phyloP scores from a whole-genome alignment of 371 early-diverging fungal species.

The Blastocladiella emersonii region DNA sequence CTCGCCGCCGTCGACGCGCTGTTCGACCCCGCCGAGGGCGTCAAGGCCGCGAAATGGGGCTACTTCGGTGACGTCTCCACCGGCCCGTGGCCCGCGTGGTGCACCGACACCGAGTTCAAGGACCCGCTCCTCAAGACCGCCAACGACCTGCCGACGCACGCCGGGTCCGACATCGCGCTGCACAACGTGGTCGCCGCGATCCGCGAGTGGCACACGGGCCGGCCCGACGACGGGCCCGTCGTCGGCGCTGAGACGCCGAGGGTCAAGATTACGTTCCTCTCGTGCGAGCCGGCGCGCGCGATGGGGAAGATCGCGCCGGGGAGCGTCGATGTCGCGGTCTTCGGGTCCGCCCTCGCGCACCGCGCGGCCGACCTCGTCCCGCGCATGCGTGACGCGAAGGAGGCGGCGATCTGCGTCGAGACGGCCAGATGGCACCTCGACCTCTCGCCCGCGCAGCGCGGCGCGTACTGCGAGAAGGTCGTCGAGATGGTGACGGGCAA shows the following conservation, averaged over 20 bases:
- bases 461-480: slow-evolving; percentile 9
- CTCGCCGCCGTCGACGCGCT: slow-evolving; percentile 17
- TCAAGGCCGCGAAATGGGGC: slow-evolving; percentile 30
- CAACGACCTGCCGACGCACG: slow-evolving; percentile 16
- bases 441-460: slow-evolving; percentile 9
- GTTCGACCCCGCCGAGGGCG: neutral
- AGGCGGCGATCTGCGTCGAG: slow-evolving; percentile 10
- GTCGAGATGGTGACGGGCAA: slow-evolving; percentile 5
- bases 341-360: slow-evolving; percentile 13
- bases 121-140: slow-evolving; percentile 19
- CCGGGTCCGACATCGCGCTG: slow-evolving; percentile 7
- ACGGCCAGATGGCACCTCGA: slow-evolving; percentile 15
- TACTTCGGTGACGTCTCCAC: slow-evolving; percentile 28
- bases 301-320: slow-evolving; percentile 6
- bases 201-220: slow-evolving; percentile 7
- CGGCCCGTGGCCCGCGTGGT: slow-evolving; percentile 30
- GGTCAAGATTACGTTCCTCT: neutral
- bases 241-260: neutral
- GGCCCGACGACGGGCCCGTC: neutral
- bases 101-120: slow-evolving; percentile 24
- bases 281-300: slow-evolving; percentile 1
- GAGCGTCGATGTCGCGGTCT: slow-evolving; percentile 1
- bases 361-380: slow-evolving; percentile 7
- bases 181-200: slow-evolving; percentile 8
- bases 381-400: neutral